Base-by-base conservation (phyloP, 768 basidiomycete species). In the Termitomyces eurrhizus region DNA sequence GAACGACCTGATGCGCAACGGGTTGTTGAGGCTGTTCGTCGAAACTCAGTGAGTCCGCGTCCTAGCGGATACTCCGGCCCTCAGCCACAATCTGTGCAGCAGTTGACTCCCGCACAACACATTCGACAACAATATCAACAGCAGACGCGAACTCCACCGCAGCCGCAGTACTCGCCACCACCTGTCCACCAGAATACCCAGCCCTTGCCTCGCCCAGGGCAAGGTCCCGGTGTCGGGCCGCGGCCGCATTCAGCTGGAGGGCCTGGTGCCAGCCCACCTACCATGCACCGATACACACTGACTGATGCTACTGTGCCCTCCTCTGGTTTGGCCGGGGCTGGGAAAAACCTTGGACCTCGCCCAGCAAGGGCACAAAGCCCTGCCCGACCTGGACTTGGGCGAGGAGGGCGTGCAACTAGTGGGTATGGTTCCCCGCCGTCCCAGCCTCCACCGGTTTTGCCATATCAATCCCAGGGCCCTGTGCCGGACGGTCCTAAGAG, bases 1-100 rank as follows among this genome's bases (percentile, higher is more conserved):
- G 32, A 54, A 60, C 63, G 70, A 12, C 73, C 71, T 14, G 79
- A 82, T 32, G 70, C 77, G 0, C 70, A 70, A 26, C 75, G 75
- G 53, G 80, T 87, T 29, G 76, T 89, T 12, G 84, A 86, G 16
- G 72, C 77, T 37, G 81, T 86, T 12, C 72, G 87, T 37, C 81
- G 78, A 70, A 82, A 76, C 65, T 85, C 84, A 18, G 49, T 74
- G 37, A 52, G 44, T 37, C 39, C 21, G 11, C 62, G 52, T 49
- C 51, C 57, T 26, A 46, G 49, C n/a, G 63, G 58, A 24, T 58
- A 51, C n/a, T 45, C 46, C 14, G n/a, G 33, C 12, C 55, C 58
- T 24, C 61, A 58, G 44, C 35, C 37, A 24, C 37, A 54, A 33
- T 42, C 65, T 49, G 46, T 52, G 14, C 65, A 60, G 3, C 65